phyloP scores from a whole-genome alignment of 495 filamentous ascomycete genomes.

The Penicillium daleae region DNA sequence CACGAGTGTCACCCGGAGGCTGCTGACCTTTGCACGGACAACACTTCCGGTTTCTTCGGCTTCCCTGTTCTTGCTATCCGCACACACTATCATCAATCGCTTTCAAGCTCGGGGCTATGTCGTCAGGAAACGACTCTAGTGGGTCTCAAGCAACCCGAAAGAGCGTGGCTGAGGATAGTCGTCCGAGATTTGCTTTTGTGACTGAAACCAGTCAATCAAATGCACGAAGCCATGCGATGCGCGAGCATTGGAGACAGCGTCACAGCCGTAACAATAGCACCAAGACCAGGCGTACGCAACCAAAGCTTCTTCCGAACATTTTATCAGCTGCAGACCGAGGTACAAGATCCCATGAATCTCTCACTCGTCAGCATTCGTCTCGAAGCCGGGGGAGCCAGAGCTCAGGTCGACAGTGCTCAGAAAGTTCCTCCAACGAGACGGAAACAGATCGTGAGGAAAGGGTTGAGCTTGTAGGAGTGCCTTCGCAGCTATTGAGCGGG shows the following conservation, averaged over 20 bases:
- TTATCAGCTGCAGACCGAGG: not conserved
- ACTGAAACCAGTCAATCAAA: conserved; percentile 20
- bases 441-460: not conserved
- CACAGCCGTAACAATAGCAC: conserved; percentile 23
- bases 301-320: conserved; percentile 1
- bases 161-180: not conserved
- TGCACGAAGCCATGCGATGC: conserved; percentile 35
- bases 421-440: conserved; percentile 1
- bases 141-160: conserved; percentile 4
- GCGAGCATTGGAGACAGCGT: conserved; percentile 32
- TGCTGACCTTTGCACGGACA: not conserved
- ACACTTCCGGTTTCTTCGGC: not conserved
- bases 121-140: conserved; percentile 5
- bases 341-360: not conserved
- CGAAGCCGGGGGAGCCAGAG: conserved; percentile 11
- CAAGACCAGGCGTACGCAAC: conserved; percentile 8
- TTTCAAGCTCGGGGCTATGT: not conserved
- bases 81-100: not conserved
- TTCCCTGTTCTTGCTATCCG: conserved; percentile 6
- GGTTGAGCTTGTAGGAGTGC: conserved; percentile 8
- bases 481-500: conserved; percentile 20
- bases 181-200: conserved; percentile 26
- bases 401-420: not conserved
- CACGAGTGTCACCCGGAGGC: not conserved
- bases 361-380: conserved; percentile 5